Base-by-base conservation (phyloP, 2,329 filamentous ascomycete genomes). In the Aphanocladium album region DNA sequence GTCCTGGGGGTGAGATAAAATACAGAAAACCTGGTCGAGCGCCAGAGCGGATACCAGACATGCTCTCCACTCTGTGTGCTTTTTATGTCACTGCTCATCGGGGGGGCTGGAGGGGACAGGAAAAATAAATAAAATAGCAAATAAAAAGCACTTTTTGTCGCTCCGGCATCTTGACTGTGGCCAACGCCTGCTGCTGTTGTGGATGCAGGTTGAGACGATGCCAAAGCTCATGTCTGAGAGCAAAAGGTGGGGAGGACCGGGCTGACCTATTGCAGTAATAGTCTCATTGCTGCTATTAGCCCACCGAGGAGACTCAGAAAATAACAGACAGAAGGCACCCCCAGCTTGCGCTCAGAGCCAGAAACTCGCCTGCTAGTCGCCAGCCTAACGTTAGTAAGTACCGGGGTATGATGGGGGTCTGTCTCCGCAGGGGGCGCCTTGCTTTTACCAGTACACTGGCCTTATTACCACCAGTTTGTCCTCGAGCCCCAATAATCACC, bases 191-290 rank as follows among this genome's bases (percentile, higher is more conserved):
- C 41, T 19, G n/a, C 43, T 57, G 43, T 47, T 52, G 51, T 53
- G 49, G 51, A 39, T 37, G 57, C 56, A 37, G 25, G 46, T 59
- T 59, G 58, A 60, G 58, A 55, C 58, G 50, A 55, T 33, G 58
- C 50, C 52, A 37, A 55, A 60, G 58, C 58, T 60, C 58, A 60
- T 27, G 58, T 60, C 58, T 60, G 58, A 60, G 58, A 60, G 58
- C 33, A 54, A 54, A 37, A 25, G 57, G 25, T 35, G 57, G 41
- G 57, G 43, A 25, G 41, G 57, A 60, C 49, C 39, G 47, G 57
- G 57, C 49, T 60, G 57, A 39, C 39, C 47, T 39, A 60, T 52
- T 45, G 7, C 14, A 60, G 47, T 60, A 37, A 46, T 35, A 43
- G 51, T 57, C 41, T 35, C 43, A 30, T 37, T 39, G 41, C 54